Base-by-base conservation (phyloP, 495 filamentous ascomycete genomes). In the Annulohypoxylon maeteangense region DNA sequence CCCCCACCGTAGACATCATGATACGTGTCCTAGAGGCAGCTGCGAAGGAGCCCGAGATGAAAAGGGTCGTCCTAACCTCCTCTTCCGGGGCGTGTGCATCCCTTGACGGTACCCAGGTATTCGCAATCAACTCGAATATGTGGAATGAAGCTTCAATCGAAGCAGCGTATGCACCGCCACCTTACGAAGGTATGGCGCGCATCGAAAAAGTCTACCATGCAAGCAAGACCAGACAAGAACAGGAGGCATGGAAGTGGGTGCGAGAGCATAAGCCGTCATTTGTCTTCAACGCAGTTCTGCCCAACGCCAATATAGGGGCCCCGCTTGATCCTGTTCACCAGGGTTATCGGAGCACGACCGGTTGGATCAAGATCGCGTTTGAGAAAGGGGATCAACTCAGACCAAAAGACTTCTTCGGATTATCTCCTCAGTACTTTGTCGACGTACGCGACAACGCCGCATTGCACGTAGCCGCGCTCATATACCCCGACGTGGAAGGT, bases 201-300 rank as follows among this genome's bases (percentile, higher is more conserved):
- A 8, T 50, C 7, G 25, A n/a, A 2, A 20, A 29, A 20, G 67
- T 67, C 11, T 72, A 72, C 27, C 56, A 47, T 34, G 68, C 68
- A 8, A 66, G 63, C 38, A 68, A 75, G 68, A 66, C 51, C 20
- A 64, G 66, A 48, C 56, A 53, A 29, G 69, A 75, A 61, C 64
- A 71, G 32, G 65, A 45, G 31, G 69, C 69, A 8, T 72, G 61
- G 72, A 18, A 71, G 14, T 78, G 74, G 74, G 50, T 68, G 58
- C 12, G 25, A 10, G 47, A 59, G 16, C 48, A 72, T 36, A 68
- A 74, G n/a, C 69, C 69, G 20, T 51, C 67, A n/a, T 78, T 75
- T 48, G 34, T 61, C 11, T 22, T 78, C 11, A 71, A 75, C n/a
- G 65, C 74, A 1, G 14, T 78, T 10, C 51, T 72, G 11, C 68